Base-by-base conservation (phyloP, 1,284 basidiomycete species). In the Cutaneotrichosporon daszewskae region DNA sequence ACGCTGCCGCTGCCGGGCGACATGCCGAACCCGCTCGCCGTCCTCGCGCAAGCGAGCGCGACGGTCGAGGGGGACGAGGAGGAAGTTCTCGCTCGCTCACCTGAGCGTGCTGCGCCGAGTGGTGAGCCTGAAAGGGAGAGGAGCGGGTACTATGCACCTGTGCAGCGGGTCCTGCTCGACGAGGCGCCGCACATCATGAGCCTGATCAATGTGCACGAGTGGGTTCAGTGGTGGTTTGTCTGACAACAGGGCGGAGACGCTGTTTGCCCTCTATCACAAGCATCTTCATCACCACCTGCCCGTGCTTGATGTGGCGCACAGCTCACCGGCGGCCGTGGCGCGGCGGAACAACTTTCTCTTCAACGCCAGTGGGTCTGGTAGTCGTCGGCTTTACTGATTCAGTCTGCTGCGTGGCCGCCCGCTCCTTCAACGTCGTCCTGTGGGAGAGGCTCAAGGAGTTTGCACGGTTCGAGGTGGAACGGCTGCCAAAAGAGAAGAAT, bases 311-410 rank as follows among this genome's bases (percentile, higher is more conserved):
- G 29, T 36, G 17, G 42, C 46, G 1, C 56, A 58, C 20, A 55
- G 51, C 8, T 37, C 53, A 1, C 57, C 58, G 2, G 38, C 45
- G 9, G 47, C 47, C 8, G 50, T 64, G 1, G 62, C 62, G 6
- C 45, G 62, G 22, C 49, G 62, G 2, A 55, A 51, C 39, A 64
- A 62, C 36, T 60, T 57, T 25, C 54, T 64, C 18, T 64, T 64
- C 49, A 64, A 64, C 38, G 59, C 62, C 1, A 61, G n/a, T n/a
- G n/a, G n/a, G n/a, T n/a, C 55, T 60, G 32, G 49, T n/a, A n/a
- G n/a, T n/a, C n/a, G 55, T 47, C 26, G 19, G n/a, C 3, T 25
- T n/a, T n/a, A n/a, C n/a, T n/a, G n/a, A n/a, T n/a, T n/a, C n/a
- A n/a, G n/a, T 64, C 22, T 64, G 62, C 44, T 62, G 58, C 29